Percentiles rank a stretch among this genome's conserved stretches.
Conservation (phyloP, 2,329 filamentous ascomycete species). For the Colletotrichum simmondsii region DNA sequence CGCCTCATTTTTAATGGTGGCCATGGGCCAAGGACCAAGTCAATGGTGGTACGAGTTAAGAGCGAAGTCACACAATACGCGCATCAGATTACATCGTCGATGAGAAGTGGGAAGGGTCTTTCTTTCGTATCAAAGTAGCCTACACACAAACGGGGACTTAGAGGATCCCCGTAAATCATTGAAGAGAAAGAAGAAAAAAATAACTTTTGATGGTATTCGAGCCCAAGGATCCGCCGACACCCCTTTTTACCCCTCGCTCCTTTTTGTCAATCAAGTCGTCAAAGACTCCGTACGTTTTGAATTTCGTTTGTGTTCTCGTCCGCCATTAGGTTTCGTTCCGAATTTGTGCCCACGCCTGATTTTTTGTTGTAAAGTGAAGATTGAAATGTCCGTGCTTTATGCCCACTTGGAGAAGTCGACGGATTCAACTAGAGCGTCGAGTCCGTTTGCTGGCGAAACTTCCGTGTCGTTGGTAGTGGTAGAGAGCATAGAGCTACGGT, state of each 20-base stretch:
- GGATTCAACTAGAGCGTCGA: constrained; percentile 47
- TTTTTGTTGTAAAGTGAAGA: neutral
- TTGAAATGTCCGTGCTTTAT: constrained; percentile 35
- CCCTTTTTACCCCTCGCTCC: neutral
- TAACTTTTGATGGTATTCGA: constrained; percentile 34
- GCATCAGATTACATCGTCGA: neutral
- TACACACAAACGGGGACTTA: neutral
- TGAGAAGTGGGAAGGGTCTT: constrained; percentile 8
- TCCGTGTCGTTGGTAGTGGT: constrained; percentile 67
- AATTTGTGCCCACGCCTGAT: neutral
- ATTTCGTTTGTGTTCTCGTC: neutral
- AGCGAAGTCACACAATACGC: neutral
- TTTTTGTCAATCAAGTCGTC: constrained; percentile 8
- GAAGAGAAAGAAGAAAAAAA: constrained; percentile 11
- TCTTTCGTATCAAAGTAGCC: constrained; percentile 18
- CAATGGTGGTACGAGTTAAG: neutral
- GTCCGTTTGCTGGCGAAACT: constrained; percentile 44
- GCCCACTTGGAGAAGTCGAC: constrained; percentile 54
- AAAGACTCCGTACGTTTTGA: constrained; percentile 14
- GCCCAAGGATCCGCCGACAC: constrained; percentile 19
- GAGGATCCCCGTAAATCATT: neutral
- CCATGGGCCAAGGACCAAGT: neutral
- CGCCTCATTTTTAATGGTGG: neutral
- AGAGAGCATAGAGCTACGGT: constrained; percentile 67
- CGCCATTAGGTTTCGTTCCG: constrained; percentile 5